Base-by-base conservation (phyloP, 306 rosid genomes). In the Quercus suber region DNA sequence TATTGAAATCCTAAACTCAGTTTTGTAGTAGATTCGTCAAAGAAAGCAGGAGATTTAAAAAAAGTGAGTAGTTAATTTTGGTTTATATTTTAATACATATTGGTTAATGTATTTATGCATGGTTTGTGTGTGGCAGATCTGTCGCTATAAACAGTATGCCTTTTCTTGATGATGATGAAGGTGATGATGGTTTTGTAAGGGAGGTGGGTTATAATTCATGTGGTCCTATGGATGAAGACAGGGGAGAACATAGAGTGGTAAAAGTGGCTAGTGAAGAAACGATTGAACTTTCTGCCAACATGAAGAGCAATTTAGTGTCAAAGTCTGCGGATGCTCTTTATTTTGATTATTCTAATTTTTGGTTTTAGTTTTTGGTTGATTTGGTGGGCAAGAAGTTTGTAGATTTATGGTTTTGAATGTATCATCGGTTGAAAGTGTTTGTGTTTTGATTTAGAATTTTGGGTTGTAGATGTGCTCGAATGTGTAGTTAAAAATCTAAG, bases 11-110 rank as follows among this genome's bases (percentile, higher is more conserved):
- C 74, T 80, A 23, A 88, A 88, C 86, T 93, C 94, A 4, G 83
- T 93, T 71, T 67, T 95, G 92, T 94, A 89, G 80, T 91, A 91
- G 85, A 93, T 95, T 75, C 95, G 97, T 41, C 83, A 70, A 84
- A 78, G 99, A 58, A 91, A 90, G 76, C 77, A 83, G 41, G 97
- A 95, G 85, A 76, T 93, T 80, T 82, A 78, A 2, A 88, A 81
- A 79, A 93, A 88, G 99, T 95, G 76, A 80, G 99, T 82, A 56
- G 52, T 81, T 76, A 23, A 49, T 31, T 82, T 28, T 20, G 4
- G 15, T n/a, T 79, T 68, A 55, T 76, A 49, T 65, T 5, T 80
- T 6, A 23, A 43, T 35, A 28, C 1, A 45, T 10, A 14, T 79
- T 43, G 41, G 43, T 19, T 37, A 52, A 28, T 65, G 25, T 11